Base-by-base conservation (phyloP, 176 grass and related monocot genomes). In the Poa pratensis region DNA sequence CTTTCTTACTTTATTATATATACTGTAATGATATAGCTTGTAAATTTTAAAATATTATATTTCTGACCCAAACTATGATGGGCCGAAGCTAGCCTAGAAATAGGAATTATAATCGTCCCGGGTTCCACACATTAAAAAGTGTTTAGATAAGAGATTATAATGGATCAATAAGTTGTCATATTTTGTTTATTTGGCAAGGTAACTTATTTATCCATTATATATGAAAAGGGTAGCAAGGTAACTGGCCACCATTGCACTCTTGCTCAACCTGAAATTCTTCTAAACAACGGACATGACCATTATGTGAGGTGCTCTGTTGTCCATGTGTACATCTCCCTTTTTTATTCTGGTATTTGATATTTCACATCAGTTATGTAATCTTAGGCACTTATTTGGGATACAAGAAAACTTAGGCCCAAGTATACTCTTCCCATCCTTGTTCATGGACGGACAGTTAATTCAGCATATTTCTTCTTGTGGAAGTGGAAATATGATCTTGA, bases 211-310 rank as follows among this genome's bases (percentile, higher is more conserved):
- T 35, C 90, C 87, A 54, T 87, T 64, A 85, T 94, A 88, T 92
- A 97, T 79, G 95, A 97, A 66, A 97, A 95, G 76, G 89, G 92
- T 80, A 95, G 87, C 87, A 95, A 97, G 82, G 89, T 97, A 67
- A 92, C 90, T 63, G 84, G 89, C 71, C 91, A 93, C 54, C 92
- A 95, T 73, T 97, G 93, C 77, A 97, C 93, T 76, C 92, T 90
- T 72, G 83, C 82, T 79, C 90, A 50, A 76, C 91, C 95, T 64
- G 92, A 97, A 83, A 75, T 97, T 83, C 92, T 95, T 93, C 77
- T 95, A 80, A 97, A 92, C 84, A 91, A 92, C 48, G 92, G 95
- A 84, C 95, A 95, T 93, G 95, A 95, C 65, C 92, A 93, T 75
- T 93, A 85, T 80, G 92, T 95, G 80, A 94, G 95, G 28, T 85